Evolutionary conservation across 768 basidiomycete genomes (phyloP), one percentile per base, ranked within the genome.

Genomic region (Antrodiella citrinella): DNA sequence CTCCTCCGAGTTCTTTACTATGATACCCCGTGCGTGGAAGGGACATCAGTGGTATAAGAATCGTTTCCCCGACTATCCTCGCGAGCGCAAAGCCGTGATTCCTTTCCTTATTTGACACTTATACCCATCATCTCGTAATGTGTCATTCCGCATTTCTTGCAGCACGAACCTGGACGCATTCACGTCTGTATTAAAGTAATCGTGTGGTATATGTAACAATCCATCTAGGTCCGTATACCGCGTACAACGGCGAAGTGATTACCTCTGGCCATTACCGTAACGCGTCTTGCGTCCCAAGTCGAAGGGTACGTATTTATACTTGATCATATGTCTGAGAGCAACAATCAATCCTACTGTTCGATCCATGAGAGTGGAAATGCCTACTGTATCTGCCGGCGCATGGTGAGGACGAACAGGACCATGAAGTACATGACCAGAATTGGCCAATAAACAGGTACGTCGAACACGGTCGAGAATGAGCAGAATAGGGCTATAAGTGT

Each of bases 291-390:
- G 86, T 24, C 93, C 95, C 53, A 97, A 77, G 63, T 97, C 95
- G 68, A 94, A 97, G 20, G 94, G 93, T 52, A 94, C 74, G 69
- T 93, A 97, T 66, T 91, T 91, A 74, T 97, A 98, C 68, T 96
- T 96, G 73, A 96, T 86, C 95, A 98, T 98, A 68, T 99, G 95
- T 60, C 91, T 94, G 61, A n/a, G n/a, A n/a, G n/a, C n/a, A n/a
- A n/a, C n/a, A n/a, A n/a, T n/a, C n/a, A n/a, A n/a, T 22, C 24
- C 7, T 13, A 43, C 24, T 52, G 20, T 21, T 19, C 4, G 35
- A 19, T 13, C 24, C 45, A n/a, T n/a, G n/a, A n/a, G n/a, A n/a
- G n/a, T n/a, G n/a, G n/a, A n/a, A n/a, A n/a, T 2, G 77, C 92
- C 60, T 65, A 95, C 92, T 91, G 90, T 57, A 97, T 93, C 69